Evolutionary conservation across 169 alveolate genomes (phyloP).

Genomic region (Perkinsus marinus): DNA sequence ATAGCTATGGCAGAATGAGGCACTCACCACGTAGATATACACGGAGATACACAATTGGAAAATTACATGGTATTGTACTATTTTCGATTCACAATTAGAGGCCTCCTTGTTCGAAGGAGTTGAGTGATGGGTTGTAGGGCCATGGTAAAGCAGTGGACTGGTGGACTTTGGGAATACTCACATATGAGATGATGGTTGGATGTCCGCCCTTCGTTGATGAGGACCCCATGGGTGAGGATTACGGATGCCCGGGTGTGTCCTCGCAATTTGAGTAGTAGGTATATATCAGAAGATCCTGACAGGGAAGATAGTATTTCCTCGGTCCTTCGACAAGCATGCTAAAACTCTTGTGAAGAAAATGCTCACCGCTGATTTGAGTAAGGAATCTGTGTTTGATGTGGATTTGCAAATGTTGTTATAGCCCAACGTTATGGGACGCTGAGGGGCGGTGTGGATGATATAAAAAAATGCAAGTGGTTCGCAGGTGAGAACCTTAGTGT

Average conservation of each 20-base stretch:
- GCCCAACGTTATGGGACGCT: conserved; percentile 82
- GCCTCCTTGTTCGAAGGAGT: not conserved
- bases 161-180: conserved; percentile 91
- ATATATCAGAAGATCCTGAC: conserved; percentile 87
- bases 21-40: no score
- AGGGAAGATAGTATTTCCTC: conserved; percentile 84
- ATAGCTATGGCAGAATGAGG: no score
- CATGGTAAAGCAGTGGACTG: conserved; percentile 93
- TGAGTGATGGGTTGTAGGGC: not conserved
- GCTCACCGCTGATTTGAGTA: conserved; percentile 75
- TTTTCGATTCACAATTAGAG: no score
- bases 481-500: no score
- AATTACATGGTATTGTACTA: no score
- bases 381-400: not conserved
- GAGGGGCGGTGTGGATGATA: conserved; percentile 81
- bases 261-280: not conserved
- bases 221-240: conserved; percentile 75
- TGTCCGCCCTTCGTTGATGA: conserved; percentile 94
- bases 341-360: conserved; percentile 75
- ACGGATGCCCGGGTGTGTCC: not conserved
- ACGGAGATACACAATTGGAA: no score
- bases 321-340: conserved; percentile 63
- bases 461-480: conserved; percentile 70
- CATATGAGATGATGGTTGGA: conserved; percentile 94
- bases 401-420: not conserved